Conservation (phyloP, 768 basidiomycete species). For the Tulasnella sp. region DNA sequence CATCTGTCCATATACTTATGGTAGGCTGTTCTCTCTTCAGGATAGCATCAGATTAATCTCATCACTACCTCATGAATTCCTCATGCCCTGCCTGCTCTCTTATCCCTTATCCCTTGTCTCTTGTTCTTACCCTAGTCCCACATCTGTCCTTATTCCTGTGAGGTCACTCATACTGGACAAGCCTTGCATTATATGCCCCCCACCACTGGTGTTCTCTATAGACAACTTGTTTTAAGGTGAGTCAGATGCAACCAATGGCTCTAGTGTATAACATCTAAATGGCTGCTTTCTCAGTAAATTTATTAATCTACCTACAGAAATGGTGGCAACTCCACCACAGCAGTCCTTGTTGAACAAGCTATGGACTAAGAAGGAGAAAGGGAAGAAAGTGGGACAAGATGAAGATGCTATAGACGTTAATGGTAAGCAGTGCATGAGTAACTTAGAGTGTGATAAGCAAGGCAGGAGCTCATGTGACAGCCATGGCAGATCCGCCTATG, state of each 20-base stretch:
- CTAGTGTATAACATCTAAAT: too few species aligned
- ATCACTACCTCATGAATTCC: too few species aligned
- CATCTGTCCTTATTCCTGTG: too few species aligned
- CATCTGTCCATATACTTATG: too few species aligned
- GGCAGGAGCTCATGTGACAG: neutral
- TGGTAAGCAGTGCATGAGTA: conserved; percentile 1
- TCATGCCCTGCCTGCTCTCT: too few species aligned
- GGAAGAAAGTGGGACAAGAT: conserved; percentile 16
- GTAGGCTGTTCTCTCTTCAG: too few species aligned
- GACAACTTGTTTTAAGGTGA: conserved; percentile 5
- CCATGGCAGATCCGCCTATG: neutral
- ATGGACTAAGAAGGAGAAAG: conserved; percentile 46
- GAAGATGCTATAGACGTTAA: conserved; percentile 19
- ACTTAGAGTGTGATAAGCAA: neutral
- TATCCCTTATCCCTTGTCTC: too few species aligned
- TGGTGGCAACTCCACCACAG: conserved; percentile 57
- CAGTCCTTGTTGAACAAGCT: conserved; percentile 69
- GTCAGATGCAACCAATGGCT: too few species aligned
- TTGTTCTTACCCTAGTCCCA: too few species aligned
- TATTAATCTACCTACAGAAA: conserved; percentile 57
- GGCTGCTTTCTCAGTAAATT: conserved; percentile 41
- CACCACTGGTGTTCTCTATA: neutral
- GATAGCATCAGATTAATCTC: too few species aligned
- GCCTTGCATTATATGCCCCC: neutral
- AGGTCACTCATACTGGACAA: too few species aligned